Conservation (phyloP, 352 stramenopile species). For the Globisporangium rhizosaccharum region DNA sequence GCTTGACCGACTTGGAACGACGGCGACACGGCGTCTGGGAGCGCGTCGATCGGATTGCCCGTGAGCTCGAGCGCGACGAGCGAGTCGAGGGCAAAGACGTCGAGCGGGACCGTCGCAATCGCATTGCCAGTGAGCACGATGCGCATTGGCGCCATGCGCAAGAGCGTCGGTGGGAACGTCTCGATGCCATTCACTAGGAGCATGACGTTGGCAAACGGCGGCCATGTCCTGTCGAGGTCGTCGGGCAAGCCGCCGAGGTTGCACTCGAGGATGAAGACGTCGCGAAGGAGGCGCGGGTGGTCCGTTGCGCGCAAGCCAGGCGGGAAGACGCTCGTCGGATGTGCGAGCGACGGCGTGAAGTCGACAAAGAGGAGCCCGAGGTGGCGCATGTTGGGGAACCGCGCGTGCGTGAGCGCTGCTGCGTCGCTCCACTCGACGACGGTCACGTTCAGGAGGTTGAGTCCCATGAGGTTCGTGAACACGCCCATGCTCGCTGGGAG, state of each 20-base stretch:
- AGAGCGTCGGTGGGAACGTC: not conserved
- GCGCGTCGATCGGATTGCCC: not conserved
- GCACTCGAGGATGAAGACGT: conserved; percentile 5
- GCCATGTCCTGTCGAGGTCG: conserved; percentile 3
- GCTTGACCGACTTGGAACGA: conserved; percentile 1
- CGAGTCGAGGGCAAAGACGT: conserved; percentile 10
- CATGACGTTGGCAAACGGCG: conserved; percentile 7
- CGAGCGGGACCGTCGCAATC: conserved; percentile 1
- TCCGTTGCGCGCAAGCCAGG: conserved; percentile 7
- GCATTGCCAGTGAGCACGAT: conserved; percentile 12
- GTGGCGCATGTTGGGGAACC: conserved; percentile 9
- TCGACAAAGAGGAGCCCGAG: conserved; percentile 3
- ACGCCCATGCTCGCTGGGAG: conserved; percentile 13
- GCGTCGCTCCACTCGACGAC: conserved; percentile 12
- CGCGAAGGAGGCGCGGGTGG: not conserved
- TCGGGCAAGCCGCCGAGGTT: conserved; percentile 2
- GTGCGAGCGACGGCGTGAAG: conserved; percentile 7
- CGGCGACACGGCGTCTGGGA: conserved; percentile 5
- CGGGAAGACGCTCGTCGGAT: conserved; percentile 3
- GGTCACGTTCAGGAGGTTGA: conserved; percentile 25
- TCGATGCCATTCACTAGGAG: conserved; percentile 9
- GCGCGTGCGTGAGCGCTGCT: conserved; percentile 7
- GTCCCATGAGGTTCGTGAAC: conserved; percentile 17
- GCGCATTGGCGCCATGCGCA: conserved; percentile 12
- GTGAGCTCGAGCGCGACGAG: conserved; percentile 9